Base-by-base conservation (phyloP, 1,284 basidiomycete species). In the Athelia psychrophila region DNA sequence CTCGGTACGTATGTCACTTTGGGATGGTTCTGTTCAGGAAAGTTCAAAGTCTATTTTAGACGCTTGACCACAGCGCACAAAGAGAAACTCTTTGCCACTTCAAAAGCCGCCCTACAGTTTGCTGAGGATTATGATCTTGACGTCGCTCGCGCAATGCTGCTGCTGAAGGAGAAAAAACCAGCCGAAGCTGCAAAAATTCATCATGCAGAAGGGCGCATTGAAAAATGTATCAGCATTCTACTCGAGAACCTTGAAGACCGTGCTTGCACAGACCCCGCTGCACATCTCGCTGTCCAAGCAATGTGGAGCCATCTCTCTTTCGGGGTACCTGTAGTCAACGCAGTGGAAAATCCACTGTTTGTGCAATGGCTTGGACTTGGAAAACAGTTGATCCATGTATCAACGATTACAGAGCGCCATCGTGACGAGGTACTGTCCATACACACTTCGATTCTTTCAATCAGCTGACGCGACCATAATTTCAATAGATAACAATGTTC, bases 111-210 rank as follows among this genome's bases (percentile, higher is more conserved):
- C 16, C 54, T 86, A 8, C 76, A 81, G 44, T 88, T 83, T 54
- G 73, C 83, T 44, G 77, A 83, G 51, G 75, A 80, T 13, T 77
- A 74, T 47, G 78, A 76, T 20, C 69, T 88, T 4, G 78, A 83
- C 52, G 58, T 76, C 15, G 76, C 79, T 10, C 76, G 71, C 16
- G 79, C 77, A 0, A 61, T 64, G 0, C 60, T 87, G 8, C 70
- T 87, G 16, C 71, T 77, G 47, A 63, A 68, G 4, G 65, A 74
- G 3, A 76, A 74, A 4, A 67, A 72, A 53, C 71, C 66, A 44
- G 51, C 60, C 0, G 80, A 86, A 25, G 85, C 84, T 0, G 85
- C 83, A 1, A 71, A 81, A 15, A 60, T 85, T n/a, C 77, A 83
- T 56, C 60, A 82, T 2, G 59, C 63, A 2, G 77, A 83, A 63